Percentiles rank a stretch among this genome's conserved stretches.
Conservation (phyloP, 75 land plant species). For the Picea sitchensis region DNA sequence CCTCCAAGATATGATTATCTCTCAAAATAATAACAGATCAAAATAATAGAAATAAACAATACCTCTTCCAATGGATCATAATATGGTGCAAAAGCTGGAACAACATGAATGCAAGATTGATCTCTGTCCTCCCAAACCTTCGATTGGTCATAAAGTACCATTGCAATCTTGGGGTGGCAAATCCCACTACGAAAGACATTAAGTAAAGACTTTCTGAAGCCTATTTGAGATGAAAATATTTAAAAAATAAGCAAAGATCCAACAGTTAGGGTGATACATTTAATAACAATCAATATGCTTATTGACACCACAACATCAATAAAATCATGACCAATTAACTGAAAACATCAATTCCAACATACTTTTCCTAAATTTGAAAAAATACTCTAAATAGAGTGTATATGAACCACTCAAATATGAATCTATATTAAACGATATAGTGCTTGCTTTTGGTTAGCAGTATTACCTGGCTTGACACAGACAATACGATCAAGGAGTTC, state of each 20-base stretch:
- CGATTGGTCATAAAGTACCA: constrained; percentile 91
- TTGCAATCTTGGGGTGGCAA: constrained; percentile 92
- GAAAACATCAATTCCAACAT: background rate
- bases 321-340: background rate
- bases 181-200: constrained; percentile 73
- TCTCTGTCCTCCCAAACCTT: constrained; percentile 94
- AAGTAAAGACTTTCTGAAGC: constrained; percentile 68
- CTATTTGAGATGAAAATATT: constrained; percentile 19
- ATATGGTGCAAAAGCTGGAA: constrained; percentile 93
- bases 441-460: background rate
- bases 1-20: background rate
- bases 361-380: background rate
- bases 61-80: constrained; percentile 95
- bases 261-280: background rate
- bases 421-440: background rate
- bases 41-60: background rate
- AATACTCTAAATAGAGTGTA: no score
- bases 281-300: background rate
- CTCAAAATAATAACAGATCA: background rate
- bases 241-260: background rate
- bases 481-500: constrained; percentile 77
- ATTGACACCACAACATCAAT: constrained; percentile 4
- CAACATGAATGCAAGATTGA: constrained; percentile 92
- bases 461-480: constrained; percentile 87
- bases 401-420: no score